Percentiles rank a stretch among this genome's conserved stretches.
Evolutionary conservation across 495 filamentous ascomycete species (phyloP).

Genomic region (Daldinia grandis): DNA sequence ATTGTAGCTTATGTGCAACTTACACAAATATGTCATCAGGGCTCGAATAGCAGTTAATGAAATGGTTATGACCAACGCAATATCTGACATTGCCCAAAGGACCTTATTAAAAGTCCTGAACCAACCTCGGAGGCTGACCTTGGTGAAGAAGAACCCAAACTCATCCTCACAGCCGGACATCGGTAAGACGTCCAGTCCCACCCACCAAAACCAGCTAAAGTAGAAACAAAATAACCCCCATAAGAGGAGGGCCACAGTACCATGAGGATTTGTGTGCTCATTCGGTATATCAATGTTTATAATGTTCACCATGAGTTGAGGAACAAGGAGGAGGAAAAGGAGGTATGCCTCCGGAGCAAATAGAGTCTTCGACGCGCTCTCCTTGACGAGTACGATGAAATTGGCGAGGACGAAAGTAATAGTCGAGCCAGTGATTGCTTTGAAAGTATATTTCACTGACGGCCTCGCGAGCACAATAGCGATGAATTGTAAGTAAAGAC

Average conservation of each 20-base stretch:
- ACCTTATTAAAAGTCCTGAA: slow-evolving; percentile 41
- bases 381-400: slow-evolving; percentile 17
- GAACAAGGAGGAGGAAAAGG: slow-evolving; percentile 23
- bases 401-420: slow-evolving; percentile 25
- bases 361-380: slow-evolving; percentile 15
- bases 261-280: background rate
- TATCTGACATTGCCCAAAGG: slow-evolving; percentile 13
- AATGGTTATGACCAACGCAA: slow-evolving; percentile 2
- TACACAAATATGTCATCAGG: background rate
- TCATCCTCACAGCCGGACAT: slow-evolving; percentile 21
- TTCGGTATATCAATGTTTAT: background rate
- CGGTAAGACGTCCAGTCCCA: slow-evolving; percentile 31
- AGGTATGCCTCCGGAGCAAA: slow-evolving; percentile 24
- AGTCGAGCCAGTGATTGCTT: slow-evolving; percentile 23
- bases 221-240: slow-evolving; percentile 13
- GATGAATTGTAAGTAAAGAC: slow-evolving; percentile 51
- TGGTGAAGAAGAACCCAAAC: slow-evolving; percentile 39
- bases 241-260: slow-evolving; percentile 3
- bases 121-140: slow-evolving; percentile 34
- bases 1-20: background rate
- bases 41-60: background rate
- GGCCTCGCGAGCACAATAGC: slow-evolving; percentile 32
- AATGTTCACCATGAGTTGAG: slow-evolving; percentile 12
- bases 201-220: slow-evolving; percentile 37
- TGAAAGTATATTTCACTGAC: slow-evolving; percentile 13